A percentile compares a stretch with the other conserved stretches of the same genome.
These are phyloP conservation scores for Camelina hispida DNA, from an alignment of 345 rosid genomes.

Conservation along the genomic window DNA sequence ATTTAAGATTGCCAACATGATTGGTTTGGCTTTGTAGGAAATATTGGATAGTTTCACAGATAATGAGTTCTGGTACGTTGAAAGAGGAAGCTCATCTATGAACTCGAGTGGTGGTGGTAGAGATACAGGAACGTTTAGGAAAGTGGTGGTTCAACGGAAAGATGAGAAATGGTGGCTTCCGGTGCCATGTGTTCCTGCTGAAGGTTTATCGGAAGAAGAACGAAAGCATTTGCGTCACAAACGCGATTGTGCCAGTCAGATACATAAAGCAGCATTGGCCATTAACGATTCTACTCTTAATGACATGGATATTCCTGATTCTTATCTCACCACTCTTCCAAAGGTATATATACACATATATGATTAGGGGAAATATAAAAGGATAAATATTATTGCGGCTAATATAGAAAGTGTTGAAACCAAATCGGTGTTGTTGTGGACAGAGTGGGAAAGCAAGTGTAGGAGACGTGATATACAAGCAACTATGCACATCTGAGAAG, in stretches of 20 bases:
- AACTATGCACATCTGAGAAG: conserved; percentile 58
- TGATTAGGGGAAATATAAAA: conserved; percentile 20
- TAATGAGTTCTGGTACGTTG: conserved; percentile 89
- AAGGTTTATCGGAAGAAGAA: conserved; percentile 80
- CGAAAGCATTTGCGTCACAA: conserved; percentile 67
- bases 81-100: conserved; percentile 78
- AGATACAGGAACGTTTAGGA: conserved; percentile 77
- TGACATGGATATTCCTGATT: conserved; percentile 89
- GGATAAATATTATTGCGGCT: not conserved
- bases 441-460: conserved; percentile 86
- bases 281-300: conserved; percentile 77
- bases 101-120: conserved; percentile 59
- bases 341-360: conserved; percentile 62
- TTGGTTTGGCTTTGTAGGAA: conserved; percentile 56
- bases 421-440: not conserved
- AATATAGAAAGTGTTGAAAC: conserved; percentile 42
- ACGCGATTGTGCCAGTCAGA: conserved; percentile 78
- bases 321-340: conserved; percentile 81
- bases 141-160: conserved; percentile 66
- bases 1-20: not conserved
- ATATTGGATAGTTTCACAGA: conserved; percentile 77
- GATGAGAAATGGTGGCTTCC: conserved; percentile 99
- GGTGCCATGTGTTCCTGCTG: conserved; percentile 79
- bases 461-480: conserved; percentile 82
- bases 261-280: conserved; percentile 96